These are phyloP conservation scores for Picea sitchensis DNA, from an alignment of 75 land plant species.

Conservation along the genomic window DNA sequence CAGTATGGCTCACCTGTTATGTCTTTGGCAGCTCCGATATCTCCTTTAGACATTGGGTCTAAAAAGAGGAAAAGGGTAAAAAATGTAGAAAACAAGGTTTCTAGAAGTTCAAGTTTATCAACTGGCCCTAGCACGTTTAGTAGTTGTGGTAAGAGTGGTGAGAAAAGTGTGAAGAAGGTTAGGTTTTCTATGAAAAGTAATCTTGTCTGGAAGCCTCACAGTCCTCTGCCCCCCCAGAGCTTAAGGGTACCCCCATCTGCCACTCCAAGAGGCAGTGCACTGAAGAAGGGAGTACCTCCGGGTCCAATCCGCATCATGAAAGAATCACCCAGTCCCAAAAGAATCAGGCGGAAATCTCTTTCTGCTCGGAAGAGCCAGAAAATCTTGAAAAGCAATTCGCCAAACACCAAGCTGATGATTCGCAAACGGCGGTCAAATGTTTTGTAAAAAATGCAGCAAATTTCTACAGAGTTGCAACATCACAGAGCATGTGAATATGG, in stretches of 20 bases:
- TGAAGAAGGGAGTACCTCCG: slow-evolving; percentile 47
- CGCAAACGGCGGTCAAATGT: slow-evolving; percentile 14
- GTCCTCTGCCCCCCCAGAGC: slow-evolving; percentile 33
- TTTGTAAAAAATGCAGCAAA: not conserved
- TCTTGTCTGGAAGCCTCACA: slow-evolving; percentile 41
- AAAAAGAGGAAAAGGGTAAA: slow-evolving; percentile 74
- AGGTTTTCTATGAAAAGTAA: slow-evolving; percentile 41
- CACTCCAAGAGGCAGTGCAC: slow-evolving; percentile 49
- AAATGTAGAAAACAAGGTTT: slow-evolving; percentile 13
- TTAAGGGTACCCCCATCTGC: slow-evolving; percentile 41
- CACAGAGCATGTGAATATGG: not conserved
- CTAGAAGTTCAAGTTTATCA: not conserved
- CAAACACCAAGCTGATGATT: slow-evolving; percentile 18
- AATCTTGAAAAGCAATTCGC: slow-evolving; percentile 10
- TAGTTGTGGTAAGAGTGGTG: slow-evolving; percentile 25
- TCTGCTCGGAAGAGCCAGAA: slow-evolving; percentile 29
- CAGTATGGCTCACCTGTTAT: not conserved
- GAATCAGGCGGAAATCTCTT: slow-evolving; percentile 15
- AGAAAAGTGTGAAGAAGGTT: slow-evolving; percentile 52
- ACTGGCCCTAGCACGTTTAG: not conserved
- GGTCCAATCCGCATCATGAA: slow-evolving; percentile 28
- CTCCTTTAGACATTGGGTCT: not conserved
- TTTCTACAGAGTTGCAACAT: not conserved
- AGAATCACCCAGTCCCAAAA: slow-evolving; percentile 15
- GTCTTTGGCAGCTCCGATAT: not conserved